Evolutionary conservation across 2,329 filamentous ascomycete species (phyloP).

Genomic region (Ophiostoma pallidulum): DNA sequence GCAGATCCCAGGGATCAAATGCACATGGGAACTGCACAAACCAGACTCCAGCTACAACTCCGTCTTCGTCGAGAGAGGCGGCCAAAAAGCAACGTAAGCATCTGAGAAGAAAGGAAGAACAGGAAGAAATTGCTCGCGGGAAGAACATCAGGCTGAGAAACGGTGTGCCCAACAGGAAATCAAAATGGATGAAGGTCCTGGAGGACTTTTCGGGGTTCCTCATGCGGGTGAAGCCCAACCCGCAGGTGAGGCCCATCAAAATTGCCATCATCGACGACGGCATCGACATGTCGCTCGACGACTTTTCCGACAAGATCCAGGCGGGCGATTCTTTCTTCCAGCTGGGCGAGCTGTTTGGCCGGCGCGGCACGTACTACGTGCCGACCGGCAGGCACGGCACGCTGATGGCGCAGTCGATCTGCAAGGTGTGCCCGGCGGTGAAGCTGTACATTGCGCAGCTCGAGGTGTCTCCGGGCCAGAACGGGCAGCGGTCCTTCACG

Average conservation of each 20-base stretch:
- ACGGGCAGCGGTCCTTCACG: slow-evolving; percentile 7
- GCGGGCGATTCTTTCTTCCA: slow-evolving; percentile 10
- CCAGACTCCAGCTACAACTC: slow-evolving; percentile 3
- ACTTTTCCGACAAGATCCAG: slow-evolving; percentile 9
- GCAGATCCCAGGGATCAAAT: neutral
- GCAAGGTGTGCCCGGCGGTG: slow-evolving; percentile 4
- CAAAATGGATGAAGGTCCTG: slow-evolving; percentile 8
- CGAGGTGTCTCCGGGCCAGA: slow-evolving; percentile 2
- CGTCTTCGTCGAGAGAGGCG: neutral
- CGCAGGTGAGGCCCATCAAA: slow-evolving; percentile 1
- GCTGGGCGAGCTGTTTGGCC: slow-evolving; percentile 7
- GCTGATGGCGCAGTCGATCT: slow-evolving; percentile 9
- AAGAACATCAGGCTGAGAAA: too few relatives aligned
- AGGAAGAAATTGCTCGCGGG: too few relatives aligned
- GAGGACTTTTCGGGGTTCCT: slow-evolving; percentile 6
- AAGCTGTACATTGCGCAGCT: slow-evolving; percentile 13
- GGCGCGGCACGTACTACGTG: slow-evolving; percentile 8
- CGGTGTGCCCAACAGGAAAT: slow-evolving; percentile 1
- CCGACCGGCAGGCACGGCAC: slow-evolving; percentile 9
- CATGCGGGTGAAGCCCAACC: neutral
- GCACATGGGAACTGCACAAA: neutral
- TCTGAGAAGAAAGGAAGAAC: too few relatives aligned
- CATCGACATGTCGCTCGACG: slow-evolving; percentile 7
- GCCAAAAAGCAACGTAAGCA: slow-evolving; percentile 4
- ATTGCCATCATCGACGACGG: slow-evolving; percentile 12